Base-by-base conservation (phyloP, 139 green algal genomes). In the Astrephomene gubernaculifera region DNA sequence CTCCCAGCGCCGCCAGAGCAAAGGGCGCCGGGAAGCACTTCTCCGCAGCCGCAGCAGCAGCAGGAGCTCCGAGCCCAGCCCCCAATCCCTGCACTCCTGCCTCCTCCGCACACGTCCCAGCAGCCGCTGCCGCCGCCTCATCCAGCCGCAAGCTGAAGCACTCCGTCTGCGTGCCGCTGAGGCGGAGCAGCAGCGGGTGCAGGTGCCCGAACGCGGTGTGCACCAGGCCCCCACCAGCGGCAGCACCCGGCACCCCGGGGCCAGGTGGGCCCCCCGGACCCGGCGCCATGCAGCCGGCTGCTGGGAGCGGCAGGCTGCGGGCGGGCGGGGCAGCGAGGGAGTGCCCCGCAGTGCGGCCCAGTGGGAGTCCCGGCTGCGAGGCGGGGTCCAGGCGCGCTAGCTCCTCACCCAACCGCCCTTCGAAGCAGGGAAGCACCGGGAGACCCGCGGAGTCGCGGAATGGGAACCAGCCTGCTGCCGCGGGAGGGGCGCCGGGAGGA, bases 181-280 rank as follows among this genome's bases (percentile, higher is more conserved):
- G 61, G 4, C 31, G 61, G 31, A 74, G 21, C 61, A 84, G 78
- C 43, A 84, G 63, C 31, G 78, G 78, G 78, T 74, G 74, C 22
- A 67, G 22, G 43, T 84, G 78, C 2, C 25, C 27, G 35, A 84
- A 84, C 43, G 61, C 31, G 2, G 43, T 74, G 41, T 84, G 61
- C 19, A 84, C 78, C 68, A 57, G 36, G 36, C 68, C 24, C 52
- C 38, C 68, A 75, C 24, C 39, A 75, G 38, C 68, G 68, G 68
- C 36, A 75, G 24, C 65, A 72, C 65, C 17, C 25, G n/a, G 3
- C 33, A 22, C 65, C n/a, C n/a, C n/a, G n/a, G n/a, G n/a, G n/a
- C n/a, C n/a, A n/a, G n/a, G n/a, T n/a, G n/a, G n/a, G n/a, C n/a
- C n/a, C n/a, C n/a, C n/a, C n/a, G n/a, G n/a, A n/a, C n/a, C n/a